Evolutionary conservation across 2,329 filamentous ascomycete species (phyloP).

Genomic region (Neonectria magnoliae): DNA sequence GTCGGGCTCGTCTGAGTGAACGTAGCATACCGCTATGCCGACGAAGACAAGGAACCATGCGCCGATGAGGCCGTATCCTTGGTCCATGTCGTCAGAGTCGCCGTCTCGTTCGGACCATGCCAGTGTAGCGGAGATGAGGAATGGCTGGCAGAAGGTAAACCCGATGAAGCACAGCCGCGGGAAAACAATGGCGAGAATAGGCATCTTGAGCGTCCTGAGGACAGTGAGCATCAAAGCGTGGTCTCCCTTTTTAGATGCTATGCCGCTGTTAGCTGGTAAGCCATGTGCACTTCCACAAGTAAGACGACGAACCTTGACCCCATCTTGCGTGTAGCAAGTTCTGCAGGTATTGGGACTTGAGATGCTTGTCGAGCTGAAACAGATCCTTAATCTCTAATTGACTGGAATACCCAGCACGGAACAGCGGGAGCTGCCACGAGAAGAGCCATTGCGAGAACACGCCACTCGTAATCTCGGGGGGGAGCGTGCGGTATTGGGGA

Average conservation of each 20-base stretch:
- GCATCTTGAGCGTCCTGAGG: constrained; percentile 20
- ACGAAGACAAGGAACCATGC: constrained; percentile 33
- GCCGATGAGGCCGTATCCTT: constrained; percentile 34
- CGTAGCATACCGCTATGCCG: constrained; percentile 27
- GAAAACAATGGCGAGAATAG: constrained; percentile 19
- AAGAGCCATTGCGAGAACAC: constrained; percentile 33
- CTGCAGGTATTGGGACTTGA: constrained; percentile 30
- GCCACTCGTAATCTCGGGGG: constrained; percentile 21
- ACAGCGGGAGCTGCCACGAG: constrained; percentile 29
- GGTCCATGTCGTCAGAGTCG: background rate
- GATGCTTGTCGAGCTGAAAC: constrained; percentile 27
- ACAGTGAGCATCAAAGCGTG: constrained; percentile 20
- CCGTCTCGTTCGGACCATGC: constrained; percentile 17
- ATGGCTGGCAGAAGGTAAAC: constrained; percentile 34
- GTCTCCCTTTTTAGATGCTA: constrained; percentile 14
- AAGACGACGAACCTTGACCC: constrained; percentile 14
- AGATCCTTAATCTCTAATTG: constrained; percentile 23
- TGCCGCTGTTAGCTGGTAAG: background rate
- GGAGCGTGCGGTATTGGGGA: constrained; percentile 20
- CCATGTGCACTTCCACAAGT: background rate
- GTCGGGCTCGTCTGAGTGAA: rapidly evolving
- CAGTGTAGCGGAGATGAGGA: constrained; percentile 32
- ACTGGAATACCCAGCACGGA: constrained; percentile 25
- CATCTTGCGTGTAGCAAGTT: constrained; percentile 20
- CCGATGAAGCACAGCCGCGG: constrained; percentile 32